Base-by-base conservation (phyloP, 2,329 filamentous ascomycete species). In the Zymoseptoria brevis region DNA sequence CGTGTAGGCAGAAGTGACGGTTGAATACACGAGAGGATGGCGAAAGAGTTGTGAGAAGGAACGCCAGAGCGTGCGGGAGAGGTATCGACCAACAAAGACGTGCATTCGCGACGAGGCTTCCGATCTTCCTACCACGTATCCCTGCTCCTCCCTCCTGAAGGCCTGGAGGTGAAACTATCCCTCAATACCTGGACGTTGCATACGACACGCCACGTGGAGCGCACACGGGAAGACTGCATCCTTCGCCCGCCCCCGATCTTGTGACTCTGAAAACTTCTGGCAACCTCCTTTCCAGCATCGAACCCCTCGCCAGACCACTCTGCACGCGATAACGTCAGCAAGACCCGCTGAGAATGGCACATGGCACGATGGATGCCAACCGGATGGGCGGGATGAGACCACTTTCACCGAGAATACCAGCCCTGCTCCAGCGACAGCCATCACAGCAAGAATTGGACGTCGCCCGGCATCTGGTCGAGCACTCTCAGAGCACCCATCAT, bases 361-460 rank as follows among this genome's bases (percentile, higher is more conserved):
- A 45, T 45, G 35, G 35, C 35, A 5, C 35, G 13, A 2, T 45
- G 13, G 35, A 45, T 7, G 35, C 35, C 35, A 45, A 16, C 35
- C 35, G 35, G 16, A n/a, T 45, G 35, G 35, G 13, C 35, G 35
- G 22, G 26, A 55, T 54, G 11, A 60, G 56, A 57, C 56, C 60
- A 24, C 45, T 66, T 8, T 66, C 64, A 13, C 64, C 62, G 4
- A 56, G 58, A 54, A 66, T 66, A 21, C 56, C 62, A 5, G 58
- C 61, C 21, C 57, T 66, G 11, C 59, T 66, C 48, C 59, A 62
- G 48, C 59, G 64, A 57, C 58, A 79, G 58, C 75, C 75, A 3
- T 80, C 78, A 57, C 75, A 75, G 63, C 75, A 80, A 69, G 79
- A 81, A 63, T 71, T 80, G 24, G 78, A 80, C 66, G 74, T 77